phyloP scores from a whole-genome alignment of 2,329 filamentous ascomycete species.

The Trichophyton benhamiae region DNA sequence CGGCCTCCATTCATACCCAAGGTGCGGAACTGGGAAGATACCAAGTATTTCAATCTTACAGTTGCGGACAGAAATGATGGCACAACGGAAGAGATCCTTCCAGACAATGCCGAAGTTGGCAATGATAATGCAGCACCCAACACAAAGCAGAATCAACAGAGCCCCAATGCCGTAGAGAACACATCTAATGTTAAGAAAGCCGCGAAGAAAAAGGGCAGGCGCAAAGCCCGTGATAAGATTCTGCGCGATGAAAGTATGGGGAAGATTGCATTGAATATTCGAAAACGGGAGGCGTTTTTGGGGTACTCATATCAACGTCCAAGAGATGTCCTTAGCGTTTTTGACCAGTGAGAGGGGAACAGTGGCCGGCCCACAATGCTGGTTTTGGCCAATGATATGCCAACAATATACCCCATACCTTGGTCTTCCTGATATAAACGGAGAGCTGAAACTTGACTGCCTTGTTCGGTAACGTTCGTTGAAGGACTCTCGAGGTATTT shows the following conservation, averaged over 20 bases:
- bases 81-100: background rate
- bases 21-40: slow-evolving; percentile 56
- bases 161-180: background rate
- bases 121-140: background rate
- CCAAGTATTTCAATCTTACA: slow-evolving; percentile 65
- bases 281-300: slow-evolving; percentile 72
- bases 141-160: background rate
- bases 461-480: background rate
- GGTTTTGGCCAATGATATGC: background rate
- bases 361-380: background rate
- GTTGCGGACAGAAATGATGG: background rate
- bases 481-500: background rate
- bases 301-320: slow-evolving; percentile 69
- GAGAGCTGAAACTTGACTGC: background rate
- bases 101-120: background rate
- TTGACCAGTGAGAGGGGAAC: slow-evolving; percentile 24
- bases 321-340: slow-evolving; percentile 24
- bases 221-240: slow-evolving; percentile 71
- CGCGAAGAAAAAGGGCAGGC: slow-evolving; percentile 54
- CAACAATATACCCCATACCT: background rate
- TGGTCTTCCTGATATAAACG: background rate
- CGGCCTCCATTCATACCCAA: slow-evolving; percentile 69
- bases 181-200: slow-evolving; percentile 11
- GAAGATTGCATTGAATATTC: slow-evolving; percentile 58
- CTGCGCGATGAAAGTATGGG: slow-evolving; percentile 60